Evolutionary conservation across 768 basidiomycete genomes (phyloP).

Genomic region (Erythrobasidium yunnanense): DNA sequence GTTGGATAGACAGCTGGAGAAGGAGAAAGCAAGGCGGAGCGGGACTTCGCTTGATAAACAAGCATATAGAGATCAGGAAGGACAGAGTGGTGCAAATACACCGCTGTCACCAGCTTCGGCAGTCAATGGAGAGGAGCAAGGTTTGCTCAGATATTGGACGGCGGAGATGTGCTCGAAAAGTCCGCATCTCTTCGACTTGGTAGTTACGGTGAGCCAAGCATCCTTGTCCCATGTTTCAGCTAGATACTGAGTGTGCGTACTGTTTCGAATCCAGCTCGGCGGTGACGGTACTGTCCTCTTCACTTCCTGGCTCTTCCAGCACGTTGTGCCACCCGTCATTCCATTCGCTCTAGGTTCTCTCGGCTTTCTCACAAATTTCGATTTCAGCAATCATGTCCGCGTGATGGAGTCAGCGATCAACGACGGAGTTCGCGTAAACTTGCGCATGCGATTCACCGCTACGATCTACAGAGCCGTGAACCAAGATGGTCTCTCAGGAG

Average conservation of each 20-base stretch:
- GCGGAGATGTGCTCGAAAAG: constrained; percentile 83
- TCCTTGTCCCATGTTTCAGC: constrained; percentile 27
- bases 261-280: constrained; percentile 56
- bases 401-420: constrained; percentile 83
- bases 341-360: constrained; percentile 94
- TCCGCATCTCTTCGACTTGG: constrained; percentile 92
- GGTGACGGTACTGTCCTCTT: constrained; percentile 97
- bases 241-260: neutral
- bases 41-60: neutral
- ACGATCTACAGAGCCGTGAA: constrained; percentile 88
- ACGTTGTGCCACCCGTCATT: constrained; percentile 94
- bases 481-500: constrained; percentile 50
- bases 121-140: constrained; percentile 54
- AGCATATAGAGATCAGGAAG: neutral
- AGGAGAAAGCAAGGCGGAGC: constrained; percentile 27
- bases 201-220: constrained; percentile 73
- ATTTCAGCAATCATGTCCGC: constrained; percentile 71
- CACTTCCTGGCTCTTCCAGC: constrained; percentile 98
- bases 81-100: neutral
- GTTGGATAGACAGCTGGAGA: constrained; percentile 35
- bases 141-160: constrained; percentile 95
- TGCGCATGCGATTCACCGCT: constrained; percentile 98
- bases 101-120: neutral
- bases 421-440: constrained; percentile 86
- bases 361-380: constrained; percentile 93